phyloP scores from a whole-genome alignment of 306 rosid species.

The Gleditsia sinensis region DNA sequence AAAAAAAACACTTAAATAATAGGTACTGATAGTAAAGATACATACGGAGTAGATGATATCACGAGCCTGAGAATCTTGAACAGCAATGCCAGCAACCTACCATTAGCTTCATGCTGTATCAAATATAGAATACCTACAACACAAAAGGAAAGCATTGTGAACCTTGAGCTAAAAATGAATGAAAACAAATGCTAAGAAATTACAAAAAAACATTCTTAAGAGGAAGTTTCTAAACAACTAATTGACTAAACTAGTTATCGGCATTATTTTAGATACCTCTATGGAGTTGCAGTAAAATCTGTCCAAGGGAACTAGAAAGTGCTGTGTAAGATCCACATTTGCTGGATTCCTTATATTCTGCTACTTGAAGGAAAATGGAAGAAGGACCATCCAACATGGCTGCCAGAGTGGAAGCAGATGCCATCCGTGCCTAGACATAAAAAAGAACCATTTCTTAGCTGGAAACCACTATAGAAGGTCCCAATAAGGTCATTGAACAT shows the following conservation, averaged over 20 bases:
- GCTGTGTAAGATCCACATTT: slow-evolving; percentile 90
- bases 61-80: slow-evolving; percentile 86
- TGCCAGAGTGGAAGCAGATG: slow-evolving; percentile 74
- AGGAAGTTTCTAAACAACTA: neutral
- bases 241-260: slow-evolving; percentile 5
- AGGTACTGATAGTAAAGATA: slow-evolving; percentile 20
- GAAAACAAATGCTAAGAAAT: neutral
- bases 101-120: slow-evolving; percentile 65
- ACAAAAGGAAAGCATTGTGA: slow-evolving; percentile 15
- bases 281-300: slow-evolving; percentile 89
- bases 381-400: slow-evolving; percentile 84
- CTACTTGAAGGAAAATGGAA: slow-evolving; percentile 82
- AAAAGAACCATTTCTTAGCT: slow-evolving; percentile 37
- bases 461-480: slow-evolving; percentile 15
- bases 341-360: slow-evolving; percentile 79
- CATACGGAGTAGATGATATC: slow-evolving; percentile 88
- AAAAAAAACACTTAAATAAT: neutral
- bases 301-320: slow-evolving; percentile 89
- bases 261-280: slow-evolving; percentile 53
- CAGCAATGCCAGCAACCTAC: slow-evolving; percentile 76
- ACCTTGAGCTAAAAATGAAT: slow-evolving; percentile 12
- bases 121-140: slow-evolving; percentile 74
- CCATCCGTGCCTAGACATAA: slow-evolving; percentile 66
- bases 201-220: neutral
- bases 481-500: neutral